Percentiles rank a stretch among this genome's conserved stretches.
phyloP scores from a whole-genome alignment of 2,329 filamentous ascomycete genomes.

The Penicillium sp. region DNA sequence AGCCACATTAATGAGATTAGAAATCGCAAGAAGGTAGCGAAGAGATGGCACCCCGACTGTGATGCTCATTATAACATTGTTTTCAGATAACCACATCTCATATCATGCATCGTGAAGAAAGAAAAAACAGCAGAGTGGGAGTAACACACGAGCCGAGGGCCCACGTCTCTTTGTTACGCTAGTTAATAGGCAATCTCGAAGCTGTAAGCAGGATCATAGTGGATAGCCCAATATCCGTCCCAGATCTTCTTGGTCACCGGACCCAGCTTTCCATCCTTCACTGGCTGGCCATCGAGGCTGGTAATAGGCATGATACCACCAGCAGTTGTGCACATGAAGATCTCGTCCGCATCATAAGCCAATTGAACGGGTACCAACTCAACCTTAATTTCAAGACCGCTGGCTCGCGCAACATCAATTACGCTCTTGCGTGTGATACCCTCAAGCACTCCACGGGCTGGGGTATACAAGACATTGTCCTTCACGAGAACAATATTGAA shows the following conservation, averaged over 20 bases:
- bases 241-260: slow-evolving; percentile 51
- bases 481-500: slow-evolving; percentile 53
- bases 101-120: neutral
- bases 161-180: neutral
- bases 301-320: slow-evolving; percentile 57
- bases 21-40: neutral
- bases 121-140: neutral
- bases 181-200: slow-evolving; percentile 11
- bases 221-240: slow-evolving; percentile 54
- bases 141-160: neutral
- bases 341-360: slow-evolving; percentile 48
- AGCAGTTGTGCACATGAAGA: slow-evolving; percentile 55
- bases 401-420: slow-evolving; percentile 41
- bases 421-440: slow-evolving; percentile 53
- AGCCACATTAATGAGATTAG: neutral
- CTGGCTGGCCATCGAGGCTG: slow-evolving; percentile 43
- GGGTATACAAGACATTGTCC: slow-evolving; percentile 47
- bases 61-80: neutral
- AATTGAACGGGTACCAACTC: slow-evolving; percentile 46
- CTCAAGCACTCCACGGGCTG: slow-evolving; percentile 49
- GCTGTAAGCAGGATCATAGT: slow-evolving; percentile 42
- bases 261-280: slow-evolving; percentile 47
- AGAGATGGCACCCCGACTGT: neutral
- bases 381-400: slow-evolving; percentile 38
- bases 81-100: neutral